Evolutionary conservation across 306 rosid species (phyloP).

Genomic region (Chamaecrista fasciculata): DNA sequence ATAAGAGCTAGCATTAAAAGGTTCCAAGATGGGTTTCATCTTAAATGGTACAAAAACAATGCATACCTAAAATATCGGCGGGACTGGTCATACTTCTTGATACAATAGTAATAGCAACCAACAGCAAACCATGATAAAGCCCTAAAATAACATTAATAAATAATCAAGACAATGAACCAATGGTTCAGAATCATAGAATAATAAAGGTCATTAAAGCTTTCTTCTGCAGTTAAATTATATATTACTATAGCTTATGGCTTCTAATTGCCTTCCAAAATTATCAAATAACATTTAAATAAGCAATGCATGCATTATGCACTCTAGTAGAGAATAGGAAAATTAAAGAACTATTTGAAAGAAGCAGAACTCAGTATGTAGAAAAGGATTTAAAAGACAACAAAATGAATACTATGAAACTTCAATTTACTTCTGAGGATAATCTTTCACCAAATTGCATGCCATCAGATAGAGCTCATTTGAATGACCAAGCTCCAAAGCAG

Average conservation of each 20-base stretch:
- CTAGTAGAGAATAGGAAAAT: neutral
- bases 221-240: neutral
- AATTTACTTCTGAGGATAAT: slow-evolving; percentile 88
- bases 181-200: neutral
- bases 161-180: slow-evolving; percentile 2
- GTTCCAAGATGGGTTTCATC: neutral
- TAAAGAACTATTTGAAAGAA: neutral
- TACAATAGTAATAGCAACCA: slow-evolving; percentile 96
- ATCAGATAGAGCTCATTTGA: slow-evolving; percentile 95
- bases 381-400: slow-evolving; percentile 26
- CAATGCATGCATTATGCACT: neutral
- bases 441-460: slow-evolving; percentile 96
- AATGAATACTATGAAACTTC: neutral
- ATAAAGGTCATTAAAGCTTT: neutral
- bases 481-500: slow-evolving; percentile 95
- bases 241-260: neutral
- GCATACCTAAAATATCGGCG: slow-evolving; percentile 88
- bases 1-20: neutral
- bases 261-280: neutral
- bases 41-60: neutral
- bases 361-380: neutral
- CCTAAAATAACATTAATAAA: slow-evolving; percentile 44
- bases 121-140: slow-evolving; percentile 98
- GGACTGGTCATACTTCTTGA: slow-evolving; percentile 87
- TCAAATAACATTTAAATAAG: neutral